Base-by-base conservation (phyloP, 805 yeast genomes). In the Sugiyamaella floridensis region DNA sequence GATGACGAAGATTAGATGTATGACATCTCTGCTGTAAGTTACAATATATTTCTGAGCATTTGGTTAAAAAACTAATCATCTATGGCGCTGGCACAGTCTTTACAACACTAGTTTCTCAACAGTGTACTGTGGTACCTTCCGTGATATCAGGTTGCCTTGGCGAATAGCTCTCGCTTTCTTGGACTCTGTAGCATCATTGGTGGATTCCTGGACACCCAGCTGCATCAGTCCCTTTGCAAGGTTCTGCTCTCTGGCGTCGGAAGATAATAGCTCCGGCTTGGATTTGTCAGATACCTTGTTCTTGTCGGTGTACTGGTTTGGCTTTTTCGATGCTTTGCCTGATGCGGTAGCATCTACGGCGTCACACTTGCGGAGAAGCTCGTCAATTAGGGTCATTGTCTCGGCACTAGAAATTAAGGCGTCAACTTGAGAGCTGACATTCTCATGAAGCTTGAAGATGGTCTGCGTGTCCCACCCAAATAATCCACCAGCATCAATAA, bases 401-500 rank as follows among this genome's bases (percentile, higher is more conserved):
- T 55, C 58, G 12, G 57, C 51, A 1, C 57, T 54, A 19, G 56
- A 46, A 49, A 60, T 59, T 19, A 60, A 28, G 2, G 76, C 66
- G 11, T 73, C 74, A 15, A 83, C 72, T 62, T 80, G 80, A 14
- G 63, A 54, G 29, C 71, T 72, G 22, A 85, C 69, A n/a, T 75
- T 70, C 15, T 57, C 64, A 43, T 75, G 68, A 52, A 84, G 72
- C 18, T 67, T 67, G 20, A 70, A 70, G 47, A 83, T 69, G 40
- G 79, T 74, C 7, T 78, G 76, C 40, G 73, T 71, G 48, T 78
- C 76, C 79, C 87, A 80, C 55, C 81, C 79, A 64, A 86, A 79
- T 46, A 86, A 69, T 0, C 93, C 93, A 50, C 83, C 83, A 1
- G 86, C 80, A 64, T 86, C 93, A 49, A 86, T 76, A 47, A 86